A percentile compares a stretch with the other conserved stretches of the same genome.
These are phyloP conservation scores for Pugionium cornutum DNA, from an alignment of 345 rosid species.

Conservation along the genomic window DNA sequence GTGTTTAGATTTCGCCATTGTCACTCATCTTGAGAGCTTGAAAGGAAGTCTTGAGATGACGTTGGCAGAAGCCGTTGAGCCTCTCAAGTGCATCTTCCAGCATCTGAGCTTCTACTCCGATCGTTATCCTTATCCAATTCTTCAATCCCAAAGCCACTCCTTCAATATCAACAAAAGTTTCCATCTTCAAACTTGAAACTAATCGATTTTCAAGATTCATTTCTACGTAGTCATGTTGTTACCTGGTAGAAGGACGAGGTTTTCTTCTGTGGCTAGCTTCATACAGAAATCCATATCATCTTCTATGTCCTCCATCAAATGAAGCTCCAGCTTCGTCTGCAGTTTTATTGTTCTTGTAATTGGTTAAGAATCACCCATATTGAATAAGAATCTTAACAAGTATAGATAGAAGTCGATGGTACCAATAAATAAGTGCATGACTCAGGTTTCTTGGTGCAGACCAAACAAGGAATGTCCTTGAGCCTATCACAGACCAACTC, in stretches of 20 bases:
- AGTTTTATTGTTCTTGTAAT: too few relatives aligned
- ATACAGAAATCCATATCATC: conserved; percentile 62
- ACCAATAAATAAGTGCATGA: conserved; percentile 72
- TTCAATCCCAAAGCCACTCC: conserved; percentile 57
- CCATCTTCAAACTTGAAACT: too few relatives aligned
- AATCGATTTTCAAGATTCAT: too few relatives aligned
- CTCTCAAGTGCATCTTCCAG: conserved; percentile 64
- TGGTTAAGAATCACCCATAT: too few relatives aligned
- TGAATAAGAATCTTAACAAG: too few relatives aligned
- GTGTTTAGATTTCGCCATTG: conserved; percentile 19
- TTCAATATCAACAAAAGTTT: conserved; percentile 28
- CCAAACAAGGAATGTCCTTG: conserved; percentile 58
- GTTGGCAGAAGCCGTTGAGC: conserved; percentile 55
- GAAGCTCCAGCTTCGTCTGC: conserved; percentile 59
- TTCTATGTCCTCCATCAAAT: conserved; percentile 51
- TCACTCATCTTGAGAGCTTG: conserved; percentile 8
- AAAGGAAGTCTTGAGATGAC: conserved; percentile 42
- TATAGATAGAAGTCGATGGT: background rate
- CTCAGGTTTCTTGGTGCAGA: conserved; percentile 59
- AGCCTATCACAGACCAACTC: conserved; percentile 46
- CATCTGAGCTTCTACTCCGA: conserved; percentile 51
- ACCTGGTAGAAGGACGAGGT: conserved; percentile 71
- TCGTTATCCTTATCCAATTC: conserved; percentile 66
- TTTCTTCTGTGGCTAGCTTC: conserved; percentile 66
- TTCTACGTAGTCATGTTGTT: background rate